Base-by-base conservation (phyloP, 2,329 filamentous ascomycete species). In the Stachybotrys chlorohalonatus region DNA sequence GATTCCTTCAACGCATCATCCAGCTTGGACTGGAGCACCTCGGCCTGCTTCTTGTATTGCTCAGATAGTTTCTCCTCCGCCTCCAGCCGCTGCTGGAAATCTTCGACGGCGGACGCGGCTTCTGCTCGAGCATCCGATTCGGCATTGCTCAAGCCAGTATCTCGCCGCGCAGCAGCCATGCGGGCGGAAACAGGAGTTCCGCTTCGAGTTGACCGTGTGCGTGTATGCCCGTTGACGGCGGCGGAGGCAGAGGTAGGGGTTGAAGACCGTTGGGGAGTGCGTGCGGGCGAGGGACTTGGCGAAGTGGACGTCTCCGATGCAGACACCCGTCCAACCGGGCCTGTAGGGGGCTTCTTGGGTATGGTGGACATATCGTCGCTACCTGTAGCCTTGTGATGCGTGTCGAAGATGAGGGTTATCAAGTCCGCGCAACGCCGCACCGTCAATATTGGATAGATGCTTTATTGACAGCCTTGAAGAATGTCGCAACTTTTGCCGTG, bases 1-100 rank as follows among this genome's bases (percentile, higher is more conserved):
- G 96, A 92, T 69, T 96, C 91, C 61, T 83, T 82, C 55, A 87
- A 73, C 49, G 90, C 84, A 62, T 97, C 93, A 66, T 97, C 91
- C 7, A 97, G 80, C 63, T 89, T 85, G 60, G 87, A 81, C 72
- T 96, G 90, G 60, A 97, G 75, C 49, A 95, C 86, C 56, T 94
- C 88, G 54, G 85, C 76, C 73, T 96, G 90, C 70, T 92, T 93
- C 73, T 87, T 85, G 69, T 85, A 87, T 64, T 91, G 85, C 62
- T 94, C 89, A 1, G 87, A 87, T 46, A 82, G 77, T 52, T 77
- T 80, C 72, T 96, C 93, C 24, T 91, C 88, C 70, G 87, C 89
- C 64, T 89, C 82, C 52, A 96, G 77, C 55, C 90, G 85, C 60
- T 90, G 85, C 72, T 90, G 91, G 56, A 96, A 75, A 60, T 96